A percentile compares a stretch with the other conserved stretches of the same genome.
phyloP scores from a whole-genome alignment of 768 basidiomycete genomes.

The Auricularia sp. region DNA sequence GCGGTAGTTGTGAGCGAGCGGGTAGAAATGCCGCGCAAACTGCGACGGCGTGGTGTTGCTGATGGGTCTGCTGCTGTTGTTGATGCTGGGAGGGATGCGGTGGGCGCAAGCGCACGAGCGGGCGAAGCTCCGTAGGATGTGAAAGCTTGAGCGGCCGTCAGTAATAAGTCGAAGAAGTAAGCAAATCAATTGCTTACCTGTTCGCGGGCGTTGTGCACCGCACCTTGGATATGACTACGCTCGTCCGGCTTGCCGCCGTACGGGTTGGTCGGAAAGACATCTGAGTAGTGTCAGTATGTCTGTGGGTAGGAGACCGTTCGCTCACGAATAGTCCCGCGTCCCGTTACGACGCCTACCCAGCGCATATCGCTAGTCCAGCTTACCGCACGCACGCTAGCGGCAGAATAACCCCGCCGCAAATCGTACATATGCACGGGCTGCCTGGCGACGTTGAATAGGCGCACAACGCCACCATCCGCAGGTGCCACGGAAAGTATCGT shows the following conservation, averaged over 20 bases:
- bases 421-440: constrained; percentile 52
- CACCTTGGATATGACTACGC: constrained; percentile 47
- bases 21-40: not conserved
- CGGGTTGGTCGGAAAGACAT: constrained; percentile 69
- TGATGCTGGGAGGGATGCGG: constrained; percentile 15
- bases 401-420: constrained; percentile 61
- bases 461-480: constrained; percentile 44
- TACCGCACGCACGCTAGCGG: constrained; percentile 47
- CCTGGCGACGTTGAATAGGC: constrained; percentile 31
- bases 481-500: constrained; percentile 39
- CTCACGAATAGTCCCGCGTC: constrained; percentile 25
- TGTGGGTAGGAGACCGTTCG: constrained; percentile 2
- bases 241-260: constrained; percentile 61
- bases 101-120: constrained; percentile 45
- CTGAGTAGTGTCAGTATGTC: constrained; percentile 21
- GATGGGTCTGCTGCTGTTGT: not conserved
- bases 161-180: no score
- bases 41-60: not conserved
- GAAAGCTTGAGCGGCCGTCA: no score
- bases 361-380: constrained; percentile 47
- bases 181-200: constrained; percentile 27
- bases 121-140: constrained; percentile 30
- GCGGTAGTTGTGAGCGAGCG: not conserved
- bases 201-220: constrained; percentile 43
- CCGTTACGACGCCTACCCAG: constrained; percentile 61